phyloP scores from a whole-genome alignment of 495 filamentous ascomycete species.

The Penicillium alfredii region DNA sequence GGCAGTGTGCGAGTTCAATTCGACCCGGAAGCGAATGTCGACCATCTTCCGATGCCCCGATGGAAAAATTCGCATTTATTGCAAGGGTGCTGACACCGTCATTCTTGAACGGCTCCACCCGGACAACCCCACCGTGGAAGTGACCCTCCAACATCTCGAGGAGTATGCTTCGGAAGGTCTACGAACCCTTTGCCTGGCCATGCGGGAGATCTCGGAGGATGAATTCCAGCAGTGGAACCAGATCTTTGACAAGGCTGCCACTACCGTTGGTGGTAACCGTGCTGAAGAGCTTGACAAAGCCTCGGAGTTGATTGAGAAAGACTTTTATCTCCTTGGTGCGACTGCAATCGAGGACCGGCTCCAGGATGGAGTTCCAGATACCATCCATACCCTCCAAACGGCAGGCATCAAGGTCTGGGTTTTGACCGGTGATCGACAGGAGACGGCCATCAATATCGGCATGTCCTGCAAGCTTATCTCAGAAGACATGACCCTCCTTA shows the following conservation, averaged over 20 bases:
- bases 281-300: conserved; percentile 96
- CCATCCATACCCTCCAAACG: conserved; percentile 93
- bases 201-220: conserved; percentile 87
- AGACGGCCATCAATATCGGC: conserved; percentile 99
- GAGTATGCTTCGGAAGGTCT: conserved; percentile 97
- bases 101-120: conserved; percentile 79
- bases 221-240: conserved; percentile 86
- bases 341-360: conserved; percentile 97
- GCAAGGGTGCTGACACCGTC: conserved; percentile 97
- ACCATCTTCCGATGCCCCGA: conserved; percentile 95
- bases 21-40: conserved; percentile 95
- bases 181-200: conserved; percentile 88
- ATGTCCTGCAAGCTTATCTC: conserved; percentile 99
- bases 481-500: conserved; percentile 96
- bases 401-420: conserved; percentile 99
- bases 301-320: conserved; percentile 87
- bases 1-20: conserved; percentile 98
- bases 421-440: conserved; percentile 93
- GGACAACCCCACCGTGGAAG: conserved; percentile 79
- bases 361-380: conserved; percentile 97
- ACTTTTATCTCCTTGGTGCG: conserved; percentile 85
- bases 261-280: conserved; percentile 86
- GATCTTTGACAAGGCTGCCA: conserved; percentile 83
- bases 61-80: conserved; percentile 87
- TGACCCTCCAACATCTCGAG: conserved; percentile 86